Evolutionary conservation across 768 basidiomycete species (phyloP).

Genomic region (Tubosaeta brunneosetosa): DNA sequence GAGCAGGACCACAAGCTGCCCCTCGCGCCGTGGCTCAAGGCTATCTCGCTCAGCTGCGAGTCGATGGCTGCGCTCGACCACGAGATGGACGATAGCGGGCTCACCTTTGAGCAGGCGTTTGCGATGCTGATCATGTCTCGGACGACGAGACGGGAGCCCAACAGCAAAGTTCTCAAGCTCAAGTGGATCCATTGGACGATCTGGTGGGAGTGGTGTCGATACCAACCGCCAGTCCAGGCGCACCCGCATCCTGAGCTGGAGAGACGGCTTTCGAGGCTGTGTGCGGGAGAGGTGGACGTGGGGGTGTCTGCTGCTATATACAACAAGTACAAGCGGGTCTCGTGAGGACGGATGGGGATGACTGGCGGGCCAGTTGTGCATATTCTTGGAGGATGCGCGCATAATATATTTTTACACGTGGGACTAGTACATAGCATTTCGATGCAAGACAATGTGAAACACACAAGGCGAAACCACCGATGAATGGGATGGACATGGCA

Average conservation of each 20-base stretch:
- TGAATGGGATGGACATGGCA: constrained; percentile 17
- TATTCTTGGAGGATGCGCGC: background rate
- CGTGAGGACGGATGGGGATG: background rate
- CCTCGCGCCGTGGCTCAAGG: constrained; percentile 28
- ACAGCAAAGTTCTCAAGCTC: constrained; percentile 24
- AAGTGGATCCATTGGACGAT: constrained; percentile 32
- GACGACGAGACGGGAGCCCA: constrained; percentile 19
- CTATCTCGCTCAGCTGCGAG: constrained; percentile 28
- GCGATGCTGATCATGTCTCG: constrained; percentile 21
- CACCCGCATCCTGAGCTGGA: constrained; percentile 24
- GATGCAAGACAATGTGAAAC: constrained; percentile 8
- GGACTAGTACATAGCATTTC: constrained; percentile 16
- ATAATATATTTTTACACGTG: constrained; percentile 17
- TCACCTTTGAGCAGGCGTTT: constrained; percentile 28
- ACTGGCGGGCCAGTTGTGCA: constrained; percentile 11
- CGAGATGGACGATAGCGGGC: constrained; percentile 19
- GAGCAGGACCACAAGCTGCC: constrained; percentile 15
- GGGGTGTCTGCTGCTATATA: constrained; percentile 28
- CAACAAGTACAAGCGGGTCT: constrained; percentile 32
- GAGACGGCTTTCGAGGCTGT: constrained; percentile 18
- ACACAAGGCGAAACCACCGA: constrained; percentile 6
- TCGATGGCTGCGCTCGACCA: constrained; percentile 21
- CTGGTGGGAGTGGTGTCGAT: constrained; percentile 28
- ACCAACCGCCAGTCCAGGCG: constrained; percentile 15
- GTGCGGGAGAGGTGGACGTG: constrained; percentile 25